Conservation (phyloP, 2,329 filamentous ascomycete species). For the Hysterium pulicare region DNA sequence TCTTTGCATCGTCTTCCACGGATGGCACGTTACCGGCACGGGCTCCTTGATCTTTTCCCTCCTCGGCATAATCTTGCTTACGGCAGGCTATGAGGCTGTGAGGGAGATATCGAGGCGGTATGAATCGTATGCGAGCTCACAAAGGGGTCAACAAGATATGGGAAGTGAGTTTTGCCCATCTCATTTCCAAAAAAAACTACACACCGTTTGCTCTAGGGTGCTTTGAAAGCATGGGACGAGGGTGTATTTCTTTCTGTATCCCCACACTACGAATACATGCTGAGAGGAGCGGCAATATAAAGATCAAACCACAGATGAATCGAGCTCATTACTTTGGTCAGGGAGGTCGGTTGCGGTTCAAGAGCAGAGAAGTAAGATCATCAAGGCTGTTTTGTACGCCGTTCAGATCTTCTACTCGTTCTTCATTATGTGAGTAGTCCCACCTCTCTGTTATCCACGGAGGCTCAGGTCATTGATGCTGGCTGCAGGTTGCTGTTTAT, state of each 20-base stretch:
- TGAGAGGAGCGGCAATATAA: slow-evolving; percentile 21
- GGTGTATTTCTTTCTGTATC: slow-evolving; percentile 9
- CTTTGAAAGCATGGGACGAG: too few relatives aligned
- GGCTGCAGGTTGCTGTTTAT: slow-evolving; percentile 90
- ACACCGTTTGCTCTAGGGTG: too few relatives aligned
- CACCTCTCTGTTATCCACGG: background rate
- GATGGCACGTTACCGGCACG: slow-evolving; percentile 80
- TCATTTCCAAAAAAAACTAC: background rate
- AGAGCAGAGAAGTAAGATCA: slow-evolving; percentile 67
- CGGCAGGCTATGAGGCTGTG: slow-evolving; percentile 89
- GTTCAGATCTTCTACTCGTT: slow-evolving; percentile 98
- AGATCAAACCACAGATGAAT: slow-evolving; percentile 41
- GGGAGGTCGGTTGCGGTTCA: slow-evolving; percentile 62
- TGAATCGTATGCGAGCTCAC: slow-evolving; percentile 50
- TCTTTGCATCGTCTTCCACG: slow-evolving; percentile 92
- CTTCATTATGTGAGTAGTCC: slow-evolving; percentile 89
- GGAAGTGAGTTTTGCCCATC: slow-evolving; percentile 26
- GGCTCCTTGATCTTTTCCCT: slow-evolving; percentile 77
- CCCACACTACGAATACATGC: slow-evolving; percentile 20
- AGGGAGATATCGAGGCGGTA: slow-evolving; percentile 74
- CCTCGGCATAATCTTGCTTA: slow-evolving; percentile 74
- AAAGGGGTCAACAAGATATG: slow-evolving; percentile 27
- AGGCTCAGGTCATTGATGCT: background rate
- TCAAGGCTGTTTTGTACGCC: slow-evolving; percentile 82
- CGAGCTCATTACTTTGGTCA: slow-evolving; percentile 70